phyloP scores from a whole-genome alignment of 495 filamentous ascomycete genomes.

The Tuber microsphaerosporum region DNA sequence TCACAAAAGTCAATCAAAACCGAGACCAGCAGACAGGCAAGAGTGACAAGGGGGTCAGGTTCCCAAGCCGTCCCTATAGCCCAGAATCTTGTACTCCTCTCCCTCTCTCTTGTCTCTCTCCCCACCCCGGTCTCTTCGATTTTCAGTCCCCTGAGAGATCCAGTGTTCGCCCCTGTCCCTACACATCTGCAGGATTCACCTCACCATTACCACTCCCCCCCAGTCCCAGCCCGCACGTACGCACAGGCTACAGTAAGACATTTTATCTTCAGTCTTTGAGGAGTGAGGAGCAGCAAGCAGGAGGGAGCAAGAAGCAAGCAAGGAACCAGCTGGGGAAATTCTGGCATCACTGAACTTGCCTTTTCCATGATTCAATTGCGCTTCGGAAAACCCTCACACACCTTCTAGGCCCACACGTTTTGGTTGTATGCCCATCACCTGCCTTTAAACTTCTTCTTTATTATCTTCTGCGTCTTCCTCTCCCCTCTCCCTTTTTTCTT shows the following conservation, averaged over 20 bases:
- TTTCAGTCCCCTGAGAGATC: constrained; percentile 37
- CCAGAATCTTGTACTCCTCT: not conserved
- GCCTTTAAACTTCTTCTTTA: constrained; percentile 19
- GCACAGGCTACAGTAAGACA: constrained; percentile 26
- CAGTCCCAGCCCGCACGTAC: constrained; percentile 25
- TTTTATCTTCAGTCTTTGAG: constrained; percentile 21
- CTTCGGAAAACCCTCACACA: constrained; percentile 5
- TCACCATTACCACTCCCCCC: constrained; percentile 4
- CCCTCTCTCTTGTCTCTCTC: constrained; percentile 22
- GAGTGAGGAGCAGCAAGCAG: not conserved
- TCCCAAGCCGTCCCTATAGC: constrained; percentile 31
- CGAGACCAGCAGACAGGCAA: constrained; percentile 35
- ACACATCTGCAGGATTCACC: constrained; percentile 6
- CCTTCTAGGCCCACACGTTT: not conserved
- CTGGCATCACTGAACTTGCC: not conserved
- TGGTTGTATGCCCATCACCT: constrained; percentile 16
- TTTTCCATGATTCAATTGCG: not conserved
- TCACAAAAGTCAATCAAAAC: constrained; percentile 36
- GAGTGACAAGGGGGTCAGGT: constrained; percentile 16
- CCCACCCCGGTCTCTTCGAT: constrained; percentile 35
- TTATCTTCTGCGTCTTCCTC: constrained; percentile 32
- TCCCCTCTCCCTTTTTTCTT: constrained; percentile 15
- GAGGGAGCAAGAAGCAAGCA: not conserved
- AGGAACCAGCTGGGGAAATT: constrained; percentile 1
- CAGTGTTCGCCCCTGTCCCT: constrained; percentile 34